Conservation (phyloP, 768 basidiomycete species). For the Lyophyllum shimeji region DNA sequence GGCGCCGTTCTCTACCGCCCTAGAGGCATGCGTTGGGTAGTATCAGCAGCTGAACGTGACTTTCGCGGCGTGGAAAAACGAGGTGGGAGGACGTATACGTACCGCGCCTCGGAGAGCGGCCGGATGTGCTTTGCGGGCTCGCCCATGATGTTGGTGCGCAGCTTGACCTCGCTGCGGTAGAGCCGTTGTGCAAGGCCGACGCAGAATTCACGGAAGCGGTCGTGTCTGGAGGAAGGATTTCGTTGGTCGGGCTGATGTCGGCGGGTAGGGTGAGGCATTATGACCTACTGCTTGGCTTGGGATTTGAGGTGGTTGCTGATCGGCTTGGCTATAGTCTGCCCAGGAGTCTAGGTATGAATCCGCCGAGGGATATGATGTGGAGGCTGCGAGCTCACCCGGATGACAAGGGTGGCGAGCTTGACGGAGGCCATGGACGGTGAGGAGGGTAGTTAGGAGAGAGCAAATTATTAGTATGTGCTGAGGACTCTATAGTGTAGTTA, state of each 20-base stretch:
- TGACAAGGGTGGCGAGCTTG: slow-evolving; percentile 72
- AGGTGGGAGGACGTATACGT: slow-evolving; percentile 18
- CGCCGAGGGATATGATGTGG: slow-evolving; percentile 1
- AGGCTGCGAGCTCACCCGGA: slow-evolving; percentile 38
- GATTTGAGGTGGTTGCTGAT: slow-evolving; percentile 67
- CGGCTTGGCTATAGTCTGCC: slow-evolving; percentile 82
- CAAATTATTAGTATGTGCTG: neutral
- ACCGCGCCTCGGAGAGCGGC: slow-evolving; percentile 78
- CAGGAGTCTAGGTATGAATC: neutral
- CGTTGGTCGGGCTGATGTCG: too few relatives aligned
- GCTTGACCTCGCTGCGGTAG: slow-evolving; percentile 69
- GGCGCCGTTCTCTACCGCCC: slow-evolving; percentile 85
- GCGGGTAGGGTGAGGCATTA: neutral
- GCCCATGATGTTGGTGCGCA: slow-evolving; percentile 76
- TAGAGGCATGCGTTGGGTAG: slow-evolving; percentile 21
- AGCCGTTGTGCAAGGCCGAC: slow-evolving; percentile 73
- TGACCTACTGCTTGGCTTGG: slow-evolving; percentile 67
- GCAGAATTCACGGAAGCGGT: slow-evolving; percentile 68
- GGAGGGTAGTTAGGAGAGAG: neutral
- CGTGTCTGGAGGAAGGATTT: slow-evolving; percentile 49
- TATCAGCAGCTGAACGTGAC: too few relatives aligned
- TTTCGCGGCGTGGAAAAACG: too few relatives aligned
- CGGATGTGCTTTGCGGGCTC: slow-evolving; percentile 71
- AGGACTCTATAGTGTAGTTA: too few relatives aligned
- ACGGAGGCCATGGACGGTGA: slow-evolving; percentile 54